phyloP scores from a whole-genome alignment of 2,329 filamentous ascomycete species.

The Alternaria solani region DNA sequence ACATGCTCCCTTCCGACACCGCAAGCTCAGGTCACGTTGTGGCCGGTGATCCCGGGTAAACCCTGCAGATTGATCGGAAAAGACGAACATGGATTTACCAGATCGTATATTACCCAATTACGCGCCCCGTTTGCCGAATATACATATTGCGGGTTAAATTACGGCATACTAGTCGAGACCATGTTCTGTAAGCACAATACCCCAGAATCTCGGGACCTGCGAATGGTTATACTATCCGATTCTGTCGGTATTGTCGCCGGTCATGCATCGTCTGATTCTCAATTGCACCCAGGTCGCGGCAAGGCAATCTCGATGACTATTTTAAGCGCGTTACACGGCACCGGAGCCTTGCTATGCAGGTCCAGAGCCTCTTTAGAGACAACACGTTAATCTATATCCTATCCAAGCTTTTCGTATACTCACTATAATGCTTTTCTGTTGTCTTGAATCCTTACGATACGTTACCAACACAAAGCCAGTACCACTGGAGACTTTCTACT shows the following conservation, averaged over 20 bases:
- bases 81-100: slow-evolving; percentile 24
- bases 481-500: slow-evolving; percentile 9
- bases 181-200: slow-evolving; percentile 43
- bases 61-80: slow-evolving; percentile 35
- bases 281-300: slow-evolving; percentile 26
- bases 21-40: slow-evolving; percentile 16
- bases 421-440: slow-evolving; percentile 33
- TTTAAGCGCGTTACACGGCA: slow-evolving; percentile 31
- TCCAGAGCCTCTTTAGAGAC: slow-evolving; percentile 28
- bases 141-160: slow-evolving; percentile 39
- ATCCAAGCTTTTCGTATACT: slow-evolving; percentile 47
- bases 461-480: slow-evolving; percentile 7
- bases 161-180: slow-evolving; percentile 42
- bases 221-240: slow-evolving; percentile 15
- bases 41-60: slow-evolving; percentile 26
- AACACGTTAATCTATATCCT: slow-evolving; percentile 33
- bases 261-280: slow-evolving; percentile 38
- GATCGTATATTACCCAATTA: slow-evolving; percentile 45
- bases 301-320: slow-evolving; percentile 37
- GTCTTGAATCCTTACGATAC: slow-evolving; percentile 12
- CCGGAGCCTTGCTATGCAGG: slow-evolving; percentile 21
- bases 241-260: slow-evolving; percentile 7
- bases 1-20: slow-evolving; percentile 12
- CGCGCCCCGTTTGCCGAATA: slow-evolving; percentile 37
- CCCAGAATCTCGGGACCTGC: slow-evolving; percentile 31